A percentile compares a stretch with the other conserved stretches of the same genome.
phyloP scores from a whole-genome alignment of 177 flowering plant species.

The Vitis hybrid region DNA sequence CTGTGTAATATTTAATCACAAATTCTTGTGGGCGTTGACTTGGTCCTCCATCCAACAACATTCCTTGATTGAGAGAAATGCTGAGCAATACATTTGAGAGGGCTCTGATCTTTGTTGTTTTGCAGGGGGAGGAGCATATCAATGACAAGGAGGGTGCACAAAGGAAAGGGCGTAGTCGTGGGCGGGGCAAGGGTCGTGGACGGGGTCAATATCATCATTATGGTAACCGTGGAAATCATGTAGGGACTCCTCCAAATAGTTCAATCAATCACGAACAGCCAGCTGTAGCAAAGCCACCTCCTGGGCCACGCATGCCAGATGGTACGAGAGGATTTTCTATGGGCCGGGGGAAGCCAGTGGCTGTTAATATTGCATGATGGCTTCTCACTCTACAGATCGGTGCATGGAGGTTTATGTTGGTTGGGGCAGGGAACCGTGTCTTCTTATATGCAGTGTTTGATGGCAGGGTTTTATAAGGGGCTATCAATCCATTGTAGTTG shows the following conservation, averaged over 20 bases:
- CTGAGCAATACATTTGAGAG: too few species aligned
- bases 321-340: constrained; percentile 89
- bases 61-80: too few species aligned
- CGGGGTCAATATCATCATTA: constrained; percentile 45
- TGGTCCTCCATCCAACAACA: too few species aligned
- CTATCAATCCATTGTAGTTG: constrained; percentile 22
- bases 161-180: constrained; percentile 63
- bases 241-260: constrained; percentile 43
- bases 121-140: constrained; percentile 60
- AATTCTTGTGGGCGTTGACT: too few species aligned
- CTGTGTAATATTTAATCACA: too few species aligned
- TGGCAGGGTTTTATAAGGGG: constrained; percentile 36
- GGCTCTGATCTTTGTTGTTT: not conserved
- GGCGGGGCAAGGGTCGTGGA: constrained; percentile 82
- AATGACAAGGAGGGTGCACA: constrained; percentile 61
- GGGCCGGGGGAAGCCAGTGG: constrained; percentile 84
- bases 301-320: constrained; percentile 98
- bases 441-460: constrained; percentile 15
- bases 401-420: not conserved
- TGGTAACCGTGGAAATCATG: constrained; percentile 40
- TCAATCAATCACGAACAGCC: constrained; percentile 32
- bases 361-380: constrained; percentile 20
- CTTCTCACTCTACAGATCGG: not conserved
- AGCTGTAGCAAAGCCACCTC: constrained; percentile 51
- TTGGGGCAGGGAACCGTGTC: constrained; percentile 5